Evolutionary conservation across 495 filamentous ascomycete genomes (phyloP).

Genomic region (Tuber brumale): DNA sequence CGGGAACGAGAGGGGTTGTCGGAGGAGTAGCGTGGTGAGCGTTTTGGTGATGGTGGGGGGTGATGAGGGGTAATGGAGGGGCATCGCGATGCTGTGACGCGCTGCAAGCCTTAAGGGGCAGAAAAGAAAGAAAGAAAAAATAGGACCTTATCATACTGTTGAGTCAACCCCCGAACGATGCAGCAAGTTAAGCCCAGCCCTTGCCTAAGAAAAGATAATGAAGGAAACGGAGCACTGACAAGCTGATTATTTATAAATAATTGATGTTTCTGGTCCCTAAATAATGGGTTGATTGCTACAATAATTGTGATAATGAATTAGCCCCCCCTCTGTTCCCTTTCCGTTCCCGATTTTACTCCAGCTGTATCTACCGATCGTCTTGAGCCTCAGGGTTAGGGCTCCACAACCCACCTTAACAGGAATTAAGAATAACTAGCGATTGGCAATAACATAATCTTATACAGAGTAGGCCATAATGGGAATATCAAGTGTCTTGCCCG

Average conservation of each 20-base stretch:
- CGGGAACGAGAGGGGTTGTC: constrained; percentile 4
- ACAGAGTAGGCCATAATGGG: background rate
- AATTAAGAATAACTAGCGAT: background rate
- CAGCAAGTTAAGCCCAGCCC: background rate
- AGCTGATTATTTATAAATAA: background rate
- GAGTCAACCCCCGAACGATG: background rate
- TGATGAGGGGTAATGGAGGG: constrained; percentile 38
- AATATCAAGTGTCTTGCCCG: too few relatives aligned
- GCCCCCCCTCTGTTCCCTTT: background rate
- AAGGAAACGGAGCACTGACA: background rate
- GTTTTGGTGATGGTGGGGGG: constrained; percentile 5
- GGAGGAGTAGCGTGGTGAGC: constrained; percentile 7
- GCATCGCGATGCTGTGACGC: constrained; percentile 6
- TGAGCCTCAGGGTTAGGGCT: constrained; percentile 2
- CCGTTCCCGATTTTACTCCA: background rate
- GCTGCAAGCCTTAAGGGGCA: background rate
- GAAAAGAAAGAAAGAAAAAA: background rate
- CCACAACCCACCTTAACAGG: background rate
- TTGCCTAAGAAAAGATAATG: background rate
- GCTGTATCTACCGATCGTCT: background rate
- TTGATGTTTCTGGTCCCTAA: background rate
- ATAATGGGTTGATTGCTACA: background rate
- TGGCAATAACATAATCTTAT: background rate
- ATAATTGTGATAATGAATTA: background rate
- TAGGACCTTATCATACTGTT: background rate